Evolutionary conservation across 306 rosid genomes (phyloP), one percentile per base, ranked within the genome.

Genomic region (Echinosophora koreensis): DNA sequence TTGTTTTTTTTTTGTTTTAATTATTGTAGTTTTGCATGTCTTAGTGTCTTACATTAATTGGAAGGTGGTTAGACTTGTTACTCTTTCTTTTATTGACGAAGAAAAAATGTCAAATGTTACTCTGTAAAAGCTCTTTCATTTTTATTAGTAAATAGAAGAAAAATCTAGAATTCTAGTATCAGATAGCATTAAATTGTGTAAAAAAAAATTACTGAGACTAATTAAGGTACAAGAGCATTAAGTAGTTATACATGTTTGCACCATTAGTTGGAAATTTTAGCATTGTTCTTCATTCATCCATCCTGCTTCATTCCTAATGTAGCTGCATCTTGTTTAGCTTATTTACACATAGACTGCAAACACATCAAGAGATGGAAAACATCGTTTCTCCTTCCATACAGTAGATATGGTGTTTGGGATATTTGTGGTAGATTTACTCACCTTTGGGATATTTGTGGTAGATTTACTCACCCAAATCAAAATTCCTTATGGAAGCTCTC

Each of bases 161-260:
- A 11, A 44, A 9, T 44, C 50, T 44, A 44, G 10, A 8, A 7
- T 7, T 41, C 46, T 35, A 51, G 70, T 37, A 22, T 37, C 5
- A 38, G 8, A 50, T 38, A n/a, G 52, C 28, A 56, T 37, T 13
- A 34, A 15, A 65, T 16, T 52, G 66, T 39, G 80, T n/a, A 73
- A 54, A 66, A 38, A 39, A 38, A 11, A 5, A 30, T 30, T 54
- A 65, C 17, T 49, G 46, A 52, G 34, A 76, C 34, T 34, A 50
- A 38, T 50, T 57, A 51, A 52, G 44, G 65, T 8, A 37, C 73
- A 22, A 51, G 35, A 38, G 35, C 17, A 65, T 66, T 42, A 35
- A 64, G 44, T 51, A 17, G 65, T 50, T 75, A n/a, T 66, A 42
- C 66, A 30, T 77, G 81, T 55, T 66, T 67, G 27, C 13, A 32